These are phyloP conservation scores for Leccinum broughii DNA, from an alignment of 768 basidiomycete species.

Conservation along the genomic window DNA sequence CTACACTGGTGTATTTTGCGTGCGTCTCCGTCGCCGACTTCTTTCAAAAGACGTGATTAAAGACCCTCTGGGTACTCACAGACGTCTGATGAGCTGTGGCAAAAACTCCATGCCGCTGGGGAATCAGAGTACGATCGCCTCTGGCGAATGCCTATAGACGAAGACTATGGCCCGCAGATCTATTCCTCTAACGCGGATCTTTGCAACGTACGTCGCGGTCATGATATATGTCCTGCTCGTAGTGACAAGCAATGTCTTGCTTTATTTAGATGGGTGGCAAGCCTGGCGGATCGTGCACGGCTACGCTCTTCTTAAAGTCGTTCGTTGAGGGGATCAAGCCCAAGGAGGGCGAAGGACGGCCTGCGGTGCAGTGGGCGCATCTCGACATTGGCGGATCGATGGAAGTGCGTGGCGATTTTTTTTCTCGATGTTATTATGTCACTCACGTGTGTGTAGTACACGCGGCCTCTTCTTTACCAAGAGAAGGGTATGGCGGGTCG, in stretches of 20 bases:
- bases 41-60: background rate
- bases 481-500: slow-evolving; percentile 80
- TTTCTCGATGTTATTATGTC: background rate
- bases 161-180: slow-evolving; percentile 78
- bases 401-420: slow-evolving; percentile 48
- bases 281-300: slow-evolving; percentile 72
- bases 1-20: slow-evolving; percentile 78
- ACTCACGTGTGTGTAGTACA: slow-evolving; percentile 37
- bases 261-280: slow-evolving; percentile 63
- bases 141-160: slow-evolving; percentile 90
- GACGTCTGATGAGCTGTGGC: slow-evolving; percentile 78
- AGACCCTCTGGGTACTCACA: slow-evolving; percentile 21
- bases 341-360: slow-evolving; percentile 51
- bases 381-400: slow-evolving; percentile 80
- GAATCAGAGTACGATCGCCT: slow-evolving; percentile 77
- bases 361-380: slow-evolving; percentile 79
- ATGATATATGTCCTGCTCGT: background rate
- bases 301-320: slow-evolving; percentile 83
- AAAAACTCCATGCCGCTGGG: slow-evolving; percentile 65
- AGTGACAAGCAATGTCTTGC: slow-evolving; percentile 4
- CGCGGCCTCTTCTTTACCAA: slow-evolving; percentile 58
- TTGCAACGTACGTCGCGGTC: slow-evolving; percentile 48
- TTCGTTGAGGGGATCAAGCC: slow-evolving; percentile 76
- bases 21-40: slow-evolving; percentile 30
- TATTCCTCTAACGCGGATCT: slow-evolving; percentile 77